A percentile compares a stretch with the other conserved stretches of the same genome.
Conservation (phyloP, 352 stramenopile species). For the Globisporangium acanthophoron region DNA sequence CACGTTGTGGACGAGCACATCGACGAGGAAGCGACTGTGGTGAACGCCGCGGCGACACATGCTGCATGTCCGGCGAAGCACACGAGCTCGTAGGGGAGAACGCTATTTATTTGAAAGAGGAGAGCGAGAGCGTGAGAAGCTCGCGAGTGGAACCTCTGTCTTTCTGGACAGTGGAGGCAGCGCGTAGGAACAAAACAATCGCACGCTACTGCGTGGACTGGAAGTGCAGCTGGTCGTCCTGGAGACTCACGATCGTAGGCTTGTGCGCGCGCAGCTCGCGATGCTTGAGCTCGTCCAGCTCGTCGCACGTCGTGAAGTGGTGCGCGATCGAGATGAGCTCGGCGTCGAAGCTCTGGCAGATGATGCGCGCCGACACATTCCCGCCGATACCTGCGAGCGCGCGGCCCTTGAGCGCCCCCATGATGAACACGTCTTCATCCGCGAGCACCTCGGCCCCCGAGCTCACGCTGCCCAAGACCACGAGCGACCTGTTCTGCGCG, state of each 20-base stretch:
- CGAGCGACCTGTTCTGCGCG: slow-evolving; percentile 71
- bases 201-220: slow-evolving; percentile 31
- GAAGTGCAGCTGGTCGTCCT: slow-evolving; percentile 58
- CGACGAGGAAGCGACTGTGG: slow-evolving; percentile 1
- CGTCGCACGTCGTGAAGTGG: slow-evolving; percentile 88
- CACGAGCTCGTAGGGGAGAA: background rate
- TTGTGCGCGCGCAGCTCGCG: slow-evolving; percentile 39
- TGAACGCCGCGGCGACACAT: background rate
- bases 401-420: slow-evolving; percentile 78
- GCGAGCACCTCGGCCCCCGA: slow-evolving; percentile 85
- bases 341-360: slow-evolving; percentile 81
- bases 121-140: background rate
- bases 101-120: background rate
- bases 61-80: background rate
- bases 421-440: slow-evolving; percentile 80
- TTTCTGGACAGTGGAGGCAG: too few species aligned
- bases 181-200: background rate
- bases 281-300: slow-evolving; percentile 34
- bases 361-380: slow-evolving; percentile 57
- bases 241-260: slow-evolving; percentile 49
- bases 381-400: slow-evolving; percentile 82
- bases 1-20: slow-evolving; percentile 26
- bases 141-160: background rate
- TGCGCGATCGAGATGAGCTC: slow-evolving; percentile 89
- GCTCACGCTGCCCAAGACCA: slow-evolving; percentile 83